Percentiles rank a stretch among this genome's conserved stretches.
Evolutionary conservation across 768 basidiomycete genomes (phyloP).

Genomic region (Kwoniella sp.): DNA sequence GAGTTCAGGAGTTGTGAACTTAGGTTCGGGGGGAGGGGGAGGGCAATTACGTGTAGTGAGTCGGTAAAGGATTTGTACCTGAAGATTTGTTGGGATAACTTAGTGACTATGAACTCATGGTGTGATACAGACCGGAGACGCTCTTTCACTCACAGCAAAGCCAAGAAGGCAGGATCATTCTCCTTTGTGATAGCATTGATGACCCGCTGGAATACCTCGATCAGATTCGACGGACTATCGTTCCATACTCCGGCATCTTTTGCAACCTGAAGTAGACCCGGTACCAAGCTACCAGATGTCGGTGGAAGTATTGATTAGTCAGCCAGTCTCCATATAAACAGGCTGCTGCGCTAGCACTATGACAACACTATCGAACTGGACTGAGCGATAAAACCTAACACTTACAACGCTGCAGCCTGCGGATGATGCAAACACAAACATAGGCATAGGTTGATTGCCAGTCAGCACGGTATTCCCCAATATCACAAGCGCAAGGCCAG

Average conservation of each 20-base stretch:
- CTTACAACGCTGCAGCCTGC: slow-evolving; percentile 29
- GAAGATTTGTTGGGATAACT: background rate
- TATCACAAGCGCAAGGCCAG: no score
- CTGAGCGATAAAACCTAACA: no score
- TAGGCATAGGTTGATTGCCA: no score
- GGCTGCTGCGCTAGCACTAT: no score
- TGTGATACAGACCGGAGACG: no score
- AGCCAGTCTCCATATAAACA: background rate
- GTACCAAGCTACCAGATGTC: slow-evolving; percentile 21
- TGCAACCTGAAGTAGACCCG: slow-evolving; percentile 38
- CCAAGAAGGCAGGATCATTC: slow-evolving; percentile 24
- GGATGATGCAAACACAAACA: background rate
- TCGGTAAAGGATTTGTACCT: slow-evolving; percentile 44
- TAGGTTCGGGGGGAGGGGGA: slow-evolving; percentile 22
- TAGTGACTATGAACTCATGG: no score
- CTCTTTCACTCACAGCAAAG: slow-evolving; percentile 24
- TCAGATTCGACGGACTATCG: slow-evolving; percentile 13
- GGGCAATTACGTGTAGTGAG: slow-evolving; percentile 31
- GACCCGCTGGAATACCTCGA: slow-evolving; percentile 27
- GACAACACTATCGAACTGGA: no score
- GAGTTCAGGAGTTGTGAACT: slow-evolving; percentile 8
- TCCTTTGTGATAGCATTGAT: slow-evolving; percentile 33
- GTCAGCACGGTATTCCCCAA: no score
- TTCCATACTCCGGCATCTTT: slow-evolving; percentile 29
- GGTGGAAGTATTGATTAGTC: background rate